These are phyloP conservation scores for Dioscorea dumetorum DNA, from an alignment of 106 monocot species.

Conservation along the genomic window DNA sequence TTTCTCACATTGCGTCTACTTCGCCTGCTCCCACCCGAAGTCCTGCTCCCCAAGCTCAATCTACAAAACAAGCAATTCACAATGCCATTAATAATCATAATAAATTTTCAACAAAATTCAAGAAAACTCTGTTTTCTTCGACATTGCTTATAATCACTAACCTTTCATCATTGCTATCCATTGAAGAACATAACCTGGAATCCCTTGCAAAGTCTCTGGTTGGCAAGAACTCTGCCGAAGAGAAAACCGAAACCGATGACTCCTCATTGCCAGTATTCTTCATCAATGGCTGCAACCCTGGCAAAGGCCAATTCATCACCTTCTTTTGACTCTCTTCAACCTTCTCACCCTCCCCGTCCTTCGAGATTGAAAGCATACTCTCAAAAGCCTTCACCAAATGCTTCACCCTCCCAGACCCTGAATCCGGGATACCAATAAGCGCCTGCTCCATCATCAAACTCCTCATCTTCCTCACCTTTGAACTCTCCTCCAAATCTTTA, in stretches of 20 bases:
- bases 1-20: constrained; percentile 42
- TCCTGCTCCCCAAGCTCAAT: constrained; percentile 52
- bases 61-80: constrained; percentile 15
- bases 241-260: constrained; percentile 18
- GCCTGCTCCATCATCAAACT: constrained; percentile 60
- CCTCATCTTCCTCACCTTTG: constrained; percentile 51
- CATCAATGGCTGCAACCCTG: constrained; percentile 26
- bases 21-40: constrained; percentile 32
- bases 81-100: no score
- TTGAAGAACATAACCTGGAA: constrained; percentile 39
- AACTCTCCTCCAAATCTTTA: constrained; percentile 19
- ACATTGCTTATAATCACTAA: constrained; percentile 4
- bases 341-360: constrained; percentile 13
- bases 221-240: constrained; percentile 34
- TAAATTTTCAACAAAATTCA: no score
- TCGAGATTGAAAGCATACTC: constrained; percentile 47
- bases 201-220: constrained; percentile 20
- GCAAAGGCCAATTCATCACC: constrained; percentile 47
- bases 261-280: background rate
- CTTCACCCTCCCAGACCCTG: constrained; percentile 70
- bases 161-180: constrained; percentile 54
- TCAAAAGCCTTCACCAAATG: constrained; percentile 91
- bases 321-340: constrained; percentile 11
- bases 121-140: no score
- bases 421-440: constrained; percentile 45